Conservation (phyloP, 2,329 filamentous ascomycete species). For the Ramularia collo-cygni region DNA sequence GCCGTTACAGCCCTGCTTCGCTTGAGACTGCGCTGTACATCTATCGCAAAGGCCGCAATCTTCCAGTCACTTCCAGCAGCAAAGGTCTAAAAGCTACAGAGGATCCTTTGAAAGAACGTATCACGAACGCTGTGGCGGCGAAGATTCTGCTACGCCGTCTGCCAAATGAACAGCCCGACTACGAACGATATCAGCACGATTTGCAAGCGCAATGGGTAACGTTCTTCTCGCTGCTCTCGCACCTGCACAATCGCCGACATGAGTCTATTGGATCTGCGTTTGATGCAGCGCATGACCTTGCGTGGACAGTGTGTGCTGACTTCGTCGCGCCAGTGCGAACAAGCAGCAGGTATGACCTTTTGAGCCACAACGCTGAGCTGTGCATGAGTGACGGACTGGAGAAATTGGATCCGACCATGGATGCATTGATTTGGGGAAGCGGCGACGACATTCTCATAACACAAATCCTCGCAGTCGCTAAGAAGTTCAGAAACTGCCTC, state of each 20-base stretch:
- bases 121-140: slow-evolving; percentile 64
- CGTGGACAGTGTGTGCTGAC: slow-evolving; percentile 82
- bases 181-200: slow-evolving; percentile 64
- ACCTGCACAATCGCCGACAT: slow-evolving; percentile 77
- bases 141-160: slow-evolving; percentile 59
- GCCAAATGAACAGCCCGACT: slow-evolving; percentile 61
- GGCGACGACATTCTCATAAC: slow-evolving; percentile 21
- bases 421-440: slow-evolving; percentile 29
- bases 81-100: slow-evolving; percentile 42
- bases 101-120: slow-evolving; percentile 63
- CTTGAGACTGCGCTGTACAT: slow-evolving; percentile 77
- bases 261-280: slow-evolving; percentile 73
- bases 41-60: slow-evolving; percentile 60
- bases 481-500: slow-evolving; percentile 12
- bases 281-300: slow-evolving; percentile 62
- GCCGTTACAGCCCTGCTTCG: slow-evolving; percentile 70
- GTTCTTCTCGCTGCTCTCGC: slow-evolving; percentile 78
- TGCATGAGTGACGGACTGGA: slow-evolving; percentile 6
- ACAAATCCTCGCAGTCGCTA: slow-evolving; percentile 18
- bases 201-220: slow-evolving; percentile 81
- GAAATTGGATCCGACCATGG: slow-evolving; percentile 2
- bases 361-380: slow-evolving; percentile 57
- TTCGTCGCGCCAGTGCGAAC: slow-evolving; percentile 70
- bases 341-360: slow-evolving; percentile 69
- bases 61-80: slow-evolving; percentile 27